Percentiles rank a stretch among this genome's conserved stretches.
These are phyloP conservation scores for Zygnema circumcarinatum DNA, from an alignment of 139 green algal genomes.

Conservation along the genomic window DNA sequence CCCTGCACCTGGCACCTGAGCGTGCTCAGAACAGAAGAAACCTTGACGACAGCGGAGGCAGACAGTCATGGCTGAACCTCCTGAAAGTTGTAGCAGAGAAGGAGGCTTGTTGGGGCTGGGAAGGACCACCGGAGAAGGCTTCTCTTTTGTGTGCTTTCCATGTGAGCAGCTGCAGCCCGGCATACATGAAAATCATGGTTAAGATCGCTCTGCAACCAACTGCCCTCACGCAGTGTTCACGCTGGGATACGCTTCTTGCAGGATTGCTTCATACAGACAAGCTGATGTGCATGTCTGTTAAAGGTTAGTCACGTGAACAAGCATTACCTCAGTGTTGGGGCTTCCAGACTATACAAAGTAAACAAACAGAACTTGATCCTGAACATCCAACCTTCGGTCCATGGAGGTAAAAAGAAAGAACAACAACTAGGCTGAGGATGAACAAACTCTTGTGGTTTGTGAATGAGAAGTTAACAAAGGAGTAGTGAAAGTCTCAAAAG, in stretches of 20 bases:
- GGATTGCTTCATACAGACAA: no score
- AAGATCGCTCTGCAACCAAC: neutral
- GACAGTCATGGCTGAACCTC: neutral
- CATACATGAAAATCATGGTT: neutral
- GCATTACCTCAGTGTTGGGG: neutral
- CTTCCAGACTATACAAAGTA: neutral
- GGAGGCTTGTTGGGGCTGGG: neutral
- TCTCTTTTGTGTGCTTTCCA: neutral
- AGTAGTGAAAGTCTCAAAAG: no score
- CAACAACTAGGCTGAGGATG: no score
- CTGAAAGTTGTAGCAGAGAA: neutral
- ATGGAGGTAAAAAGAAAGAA: no score
- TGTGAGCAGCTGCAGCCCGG: neutral
- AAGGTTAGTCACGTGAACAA: neutral
- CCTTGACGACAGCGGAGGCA: constrained; percentile 58
- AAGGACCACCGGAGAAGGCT: neutral
- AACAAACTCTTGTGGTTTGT: no score
- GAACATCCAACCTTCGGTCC: no score
- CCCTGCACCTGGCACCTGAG: constrained; percentile 32
- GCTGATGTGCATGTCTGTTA: neutral
- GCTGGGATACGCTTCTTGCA: neutral
- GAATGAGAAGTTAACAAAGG: no score
- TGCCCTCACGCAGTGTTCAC: neutral
- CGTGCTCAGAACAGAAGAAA: constrained; percentile 63
- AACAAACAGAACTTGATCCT: no score